Evolutionary conservation across 75 land plant species (phyloP).

Genomic region (Gnetum montanum): DNA sequence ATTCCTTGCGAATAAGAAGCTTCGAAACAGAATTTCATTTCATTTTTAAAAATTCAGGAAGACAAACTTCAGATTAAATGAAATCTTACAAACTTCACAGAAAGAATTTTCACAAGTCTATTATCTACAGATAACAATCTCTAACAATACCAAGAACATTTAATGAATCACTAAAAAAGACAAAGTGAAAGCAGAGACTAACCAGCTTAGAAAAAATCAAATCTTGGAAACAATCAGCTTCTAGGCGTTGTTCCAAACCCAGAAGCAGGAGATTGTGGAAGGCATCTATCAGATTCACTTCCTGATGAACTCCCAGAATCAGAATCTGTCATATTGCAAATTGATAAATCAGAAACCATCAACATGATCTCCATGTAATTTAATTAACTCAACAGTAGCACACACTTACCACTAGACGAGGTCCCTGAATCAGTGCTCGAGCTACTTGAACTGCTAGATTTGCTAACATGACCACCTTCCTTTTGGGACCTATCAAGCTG

Average conservation of each 20-base stretch:
- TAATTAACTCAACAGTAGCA: no score
- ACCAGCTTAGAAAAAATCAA: constrained; percentile 1
- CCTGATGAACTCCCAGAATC: constrained; percentile 8
- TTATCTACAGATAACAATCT: no score
- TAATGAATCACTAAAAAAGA: no score
- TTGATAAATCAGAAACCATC: background rate
- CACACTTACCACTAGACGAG: constrained; percentile 63
- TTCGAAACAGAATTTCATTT: no score
- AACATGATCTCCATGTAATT: no score
- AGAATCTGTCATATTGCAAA: constrained; percentile 3
- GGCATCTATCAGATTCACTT: constrained; percentile 4
- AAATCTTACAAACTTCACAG: no score
- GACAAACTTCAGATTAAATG: no score
- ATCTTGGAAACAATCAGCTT: background rate
- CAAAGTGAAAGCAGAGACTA: background rate
- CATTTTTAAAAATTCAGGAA: no score
- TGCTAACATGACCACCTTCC: constrained; percentile 22
- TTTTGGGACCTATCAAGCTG: constrained; percentile 22
- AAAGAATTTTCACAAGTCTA: no score
- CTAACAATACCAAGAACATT: no score
- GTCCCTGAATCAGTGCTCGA: constrained; percentile 69
- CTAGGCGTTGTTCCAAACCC: background rate
- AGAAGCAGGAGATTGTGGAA: constrained; percentile 1
- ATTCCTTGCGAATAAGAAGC: no score
- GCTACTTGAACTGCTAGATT: constrained; percentile 41